Percentiles rank a stretch among this genome's conserved stretches.
phyloP scores from a whole-genome alignment of 1,139 yeast genomes.

The Yamadazyma sp. region DNA sequence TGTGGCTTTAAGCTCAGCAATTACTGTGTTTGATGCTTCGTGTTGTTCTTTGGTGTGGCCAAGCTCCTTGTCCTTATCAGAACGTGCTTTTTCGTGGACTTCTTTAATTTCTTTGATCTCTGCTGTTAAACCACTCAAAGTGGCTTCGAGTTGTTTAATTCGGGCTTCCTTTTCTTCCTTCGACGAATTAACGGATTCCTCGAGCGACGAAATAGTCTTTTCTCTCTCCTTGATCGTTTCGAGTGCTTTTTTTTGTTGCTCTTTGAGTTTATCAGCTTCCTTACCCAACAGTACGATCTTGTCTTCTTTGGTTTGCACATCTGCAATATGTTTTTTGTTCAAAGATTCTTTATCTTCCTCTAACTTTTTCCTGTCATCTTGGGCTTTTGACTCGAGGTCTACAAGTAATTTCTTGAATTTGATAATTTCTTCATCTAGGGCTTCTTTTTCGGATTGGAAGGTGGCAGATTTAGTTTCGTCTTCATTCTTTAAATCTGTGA shows the following conservation, averaged over 20 bases:
- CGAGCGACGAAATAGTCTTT: neutral
- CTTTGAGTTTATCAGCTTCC: neutral
- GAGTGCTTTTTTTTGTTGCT: neutral
- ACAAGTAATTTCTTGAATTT: slow-evolving; percentile 6
- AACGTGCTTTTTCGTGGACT: neutral
- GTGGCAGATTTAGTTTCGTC: slow-evolving; percentile 12
- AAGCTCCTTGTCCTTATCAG: slow-evolving; percentile 2
- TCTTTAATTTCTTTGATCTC: neutral
- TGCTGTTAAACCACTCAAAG: neutral
- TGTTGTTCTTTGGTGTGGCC: neutral
- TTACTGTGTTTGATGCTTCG: neutral
- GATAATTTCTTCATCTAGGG: slow-evolving; percentile 3
- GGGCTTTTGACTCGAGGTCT: neutral
- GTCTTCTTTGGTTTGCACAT: neutral
- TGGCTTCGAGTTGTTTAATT: neutral
- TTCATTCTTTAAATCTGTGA: slow-evolving; percentile 14
- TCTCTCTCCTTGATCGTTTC: neutral
- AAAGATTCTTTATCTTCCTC: slow-evolving; percentile 12
- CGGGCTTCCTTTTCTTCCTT: slow-evolving; percentile 3
- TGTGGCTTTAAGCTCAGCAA: neutral
- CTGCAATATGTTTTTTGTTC: slow-evolving; percentile 4
- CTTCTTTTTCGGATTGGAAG: slow-evolving; percentile 8
- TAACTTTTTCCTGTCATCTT: slow-evolving; percentile 2
- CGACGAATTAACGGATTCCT: slow-evolving; percentile 3
- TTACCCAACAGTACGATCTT: neutral